These are phyloP conservation scores for Fusarium stilboides DNA, from an alignment of 2,329 filamentous ascomycete genomes.

Conservation along the genomic window DNA sequence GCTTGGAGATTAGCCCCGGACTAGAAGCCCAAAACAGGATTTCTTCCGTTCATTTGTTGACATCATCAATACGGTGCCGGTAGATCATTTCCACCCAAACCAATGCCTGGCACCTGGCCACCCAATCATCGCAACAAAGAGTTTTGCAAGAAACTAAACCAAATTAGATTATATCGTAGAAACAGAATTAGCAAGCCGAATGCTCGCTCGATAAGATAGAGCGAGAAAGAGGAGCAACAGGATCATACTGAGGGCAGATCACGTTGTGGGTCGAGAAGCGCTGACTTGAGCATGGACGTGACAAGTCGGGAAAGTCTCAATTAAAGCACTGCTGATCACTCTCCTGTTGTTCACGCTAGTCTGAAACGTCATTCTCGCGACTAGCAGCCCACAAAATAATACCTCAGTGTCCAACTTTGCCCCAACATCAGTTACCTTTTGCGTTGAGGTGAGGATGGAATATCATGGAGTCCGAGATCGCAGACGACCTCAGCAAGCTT, in stretches of 20 bases:
- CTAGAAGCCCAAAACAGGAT: not conserved
- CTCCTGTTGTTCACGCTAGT: conserved; percentile 8
- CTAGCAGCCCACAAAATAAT: conserved; percentile 27
- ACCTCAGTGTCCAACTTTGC: conserved; percentile 1
- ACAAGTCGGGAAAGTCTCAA: too few relatives aligned
- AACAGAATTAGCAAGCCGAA: too few relatives aligned
- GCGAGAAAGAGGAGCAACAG: too few relatives aligned
- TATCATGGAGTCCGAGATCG: conserved; percentile 34
- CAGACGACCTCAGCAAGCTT: conserved; percentile 48
- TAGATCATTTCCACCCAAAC: not conserved
- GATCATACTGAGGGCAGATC: too few relatives aligned
- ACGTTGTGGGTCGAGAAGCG: too few relatives aligned
- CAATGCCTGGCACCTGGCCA: not conserved
- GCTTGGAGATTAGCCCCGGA: conserved; percentile 15
- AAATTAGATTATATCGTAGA: not conserved
- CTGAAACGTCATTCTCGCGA: conserved; percentile 12
- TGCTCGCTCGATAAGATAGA: too few relatives aligned
- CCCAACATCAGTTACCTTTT: not conserved
- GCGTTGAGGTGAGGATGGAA: not conserved
- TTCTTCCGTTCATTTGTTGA: not conserved
- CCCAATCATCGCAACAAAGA: not conserved
- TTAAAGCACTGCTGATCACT: too few relatives aligned
- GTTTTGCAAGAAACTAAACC: not conserved
- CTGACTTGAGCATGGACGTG: too few relatives aligned
- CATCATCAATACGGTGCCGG: conserved; percentile 10